Base-by-base conservation (phyloP, 2,329 filamentous ascomycete genomes). In the Cytospora leucostoma region DNA sequence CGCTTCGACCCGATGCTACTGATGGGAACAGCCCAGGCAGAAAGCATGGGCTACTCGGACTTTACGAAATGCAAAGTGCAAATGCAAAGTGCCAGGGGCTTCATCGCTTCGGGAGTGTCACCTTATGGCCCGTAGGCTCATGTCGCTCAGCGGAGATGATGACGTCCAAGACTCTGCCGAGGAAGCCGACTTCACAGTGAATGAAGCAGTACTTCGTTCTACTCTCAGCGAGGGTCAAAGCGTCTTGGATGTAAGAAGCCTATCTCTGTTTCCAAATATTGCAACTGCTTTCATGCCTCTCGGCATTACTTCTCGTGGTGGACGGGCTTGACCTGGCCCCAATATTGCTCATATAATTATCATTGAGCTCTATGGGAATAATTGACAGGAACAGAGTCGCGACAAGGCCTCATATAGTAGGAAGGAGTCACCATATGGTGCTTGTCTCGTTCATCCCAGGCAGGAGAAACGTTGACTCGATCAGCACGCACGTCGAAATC, bases 121-220 rank as follows among this genome's bases (percentile, higher is more conserved):
- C 88, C 83, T 91, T 88, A 78, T 90, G 80, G 74, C 90, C 85
- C 70, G 85, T 73, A 3, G 85, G 81, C 2, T 87, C 85, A 70
- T 90, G 87, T 50, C 87, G 79, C 2, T 84, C 86, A 12, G 90
- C 85, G 0, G 87, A 91, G 66, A 93, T 85, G 56, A 92, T 90
- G 1, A 87, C 86, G 74, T 92, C 88, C 21, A 92, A 73, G 2
- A 87, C 90, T 75, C 91, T 91, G 7, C 86, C 89, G 63, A 83
- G 77, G 70, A 92, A 92, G 0, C 88, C 89, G 47, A 88, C 88
- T 73, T 92, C 89, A 66, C 88, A 91, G 71, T 92, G 92, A 27
- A 84, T 80, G 74, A 92, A 92, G 72, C 92, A 92, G 70, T 91
- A 92, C 79, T 86, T 66, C 40, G 37, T 10, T 32, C 50, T 34